Conservation (phyloP, 768 basidiomycete genomes). For the Hemileccinum impolitum region DNA sequence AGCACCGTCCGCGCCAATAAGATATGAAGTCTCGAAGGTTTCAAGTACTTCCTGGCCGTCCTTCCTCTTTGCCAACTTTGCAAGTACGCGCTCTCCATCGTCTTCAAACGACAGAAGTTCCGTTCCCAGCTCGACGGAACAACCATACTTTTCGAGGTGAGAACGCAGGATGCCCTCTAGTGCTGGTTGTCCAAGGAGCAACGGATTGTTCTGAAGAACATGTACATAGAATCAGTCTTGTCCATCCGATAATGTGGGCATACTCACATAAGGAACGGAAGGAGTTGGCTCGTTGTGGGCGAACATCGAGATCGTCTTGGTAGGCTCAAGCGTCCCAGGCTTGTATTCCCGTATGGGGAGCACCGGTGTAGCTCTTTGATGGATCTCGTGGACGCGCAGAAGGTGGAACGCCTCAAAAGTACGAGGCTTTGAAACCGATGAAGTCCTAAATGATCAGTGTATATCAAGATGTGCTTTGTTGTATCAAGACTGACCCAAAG, state of each 20-base stretch:
- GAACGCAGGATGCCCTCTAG: constrained; percentile 29
- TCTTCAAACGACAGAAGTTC: constrained; percentile 45
- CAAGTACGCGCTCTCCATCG: constrained; percentile 34
- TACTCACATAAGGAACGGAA: constrained; percentile 25
- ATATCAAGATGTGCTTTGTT: not conserved
- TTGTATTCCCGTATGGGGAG: constrained; percentile 35
- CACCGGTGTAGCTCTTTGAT: constrained; percentile 27
- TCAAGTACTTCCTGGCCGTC: constrained; percentile 27
- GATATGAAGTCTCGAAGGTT: constrained; percentile 26
- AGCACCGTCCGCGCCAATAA: constrained; percentile 44
- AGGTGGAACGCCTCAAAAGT: constrained; percentile 42
- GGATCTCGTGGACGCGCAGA: constrained; percentile 37
- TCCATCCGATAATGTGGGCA: not conserved
- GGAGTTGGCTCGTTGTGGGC: constrained; percentile 21
- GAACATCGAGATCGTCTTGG: constrained; percentile 4
- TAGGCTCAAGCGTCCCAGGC: constrained; percentile 18
- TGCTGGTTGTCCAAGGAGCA: constrained; percentile 25
- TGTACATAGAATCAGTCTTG: not conserved
- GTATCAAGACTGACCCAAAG: constrained; percentile 32
- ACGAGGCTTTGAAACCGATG: constrained; percentile 20
- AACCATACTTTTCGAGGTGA: constrained; percentile 20
- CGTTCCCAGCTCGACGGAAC: constrained; percentile 40
- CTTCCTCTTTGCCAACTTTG: constrained; percentile 29
- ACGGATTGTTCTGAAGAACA: constrained; percentile 6
- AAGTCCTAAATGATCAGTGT: not conserved